A percentile compares a stretch with the other conserved stretches of the same genome.
phyloP scores from a whole-genome alignment of 202 grass and related monocot species.

The Musa balbisiana region DNA sequence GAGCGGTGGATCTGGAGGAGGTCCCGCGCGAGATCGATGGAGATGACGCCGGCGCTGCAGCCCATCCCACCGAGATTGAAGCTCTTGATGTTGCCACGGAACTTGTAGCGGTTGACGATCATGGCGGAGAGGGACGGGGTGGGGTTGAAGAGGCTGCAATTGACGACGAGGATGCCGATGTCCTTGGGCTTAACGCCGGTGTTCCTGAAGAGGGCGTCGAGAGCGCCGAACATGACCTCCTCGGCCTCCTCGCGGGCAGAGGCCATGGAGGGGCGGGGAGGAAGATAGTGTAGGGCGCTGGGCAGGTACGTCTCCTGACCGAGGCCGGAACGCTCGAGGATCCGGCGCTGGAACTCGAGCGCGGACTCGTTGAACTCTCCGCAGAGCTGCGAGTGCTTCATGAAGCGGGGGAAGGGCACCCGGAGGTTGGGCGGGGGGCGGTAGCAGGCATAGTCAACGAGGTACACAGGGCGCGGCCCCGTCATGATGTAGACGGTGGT shows the following conservation, averaged over 20 bases:
- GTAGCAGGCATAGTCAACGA: constrained; percentile 40
- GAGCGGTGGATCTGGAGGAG: constrained; percentile 31
- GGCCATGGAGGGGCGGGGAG: constrained; percentile 69
- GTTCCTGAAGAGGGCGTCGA: constrained; percentile 25
- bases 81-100: constrained; percentile 26
- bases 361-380: constrained; percentile 25
- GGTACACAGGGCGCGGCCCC: constrained; percentile 26
- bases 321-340: constrained; percentile 84
- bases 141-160: constrained; percentile 34
- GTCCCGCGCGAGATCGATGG: constrained; percentile 28
- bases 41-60: constrained; percentile 35
- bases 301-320: constrained; percentile 90
- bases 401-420: constrained; percentile 9
- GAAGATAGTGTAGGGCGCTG: constrained; percentile 59
- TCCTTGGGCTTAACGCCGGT: constrained; percentile 35
- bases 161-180: constrained; percentile 34
- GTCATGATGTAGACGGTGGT: constrained; percentile 21
- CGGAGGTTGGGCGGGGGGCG: constrained; percentile 8
- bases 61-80: constrained; percentile 43
- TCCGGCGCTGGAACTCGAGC: constrained; percentile 88
- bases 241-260: constrained; percentile 83
- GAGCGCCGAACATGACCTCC: constrained; percentile 40
- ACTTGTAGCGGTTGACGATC: constrained; percentile 38
- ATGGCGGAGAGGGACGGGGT: constrained; percentile 40
- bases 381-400: constrained; percentile 24